Evolutionary conservation across 345 rosid species (phyloP), one percentile per base, ranked within the genome.

Genomic region (Arabis hirsuta): DNA sequence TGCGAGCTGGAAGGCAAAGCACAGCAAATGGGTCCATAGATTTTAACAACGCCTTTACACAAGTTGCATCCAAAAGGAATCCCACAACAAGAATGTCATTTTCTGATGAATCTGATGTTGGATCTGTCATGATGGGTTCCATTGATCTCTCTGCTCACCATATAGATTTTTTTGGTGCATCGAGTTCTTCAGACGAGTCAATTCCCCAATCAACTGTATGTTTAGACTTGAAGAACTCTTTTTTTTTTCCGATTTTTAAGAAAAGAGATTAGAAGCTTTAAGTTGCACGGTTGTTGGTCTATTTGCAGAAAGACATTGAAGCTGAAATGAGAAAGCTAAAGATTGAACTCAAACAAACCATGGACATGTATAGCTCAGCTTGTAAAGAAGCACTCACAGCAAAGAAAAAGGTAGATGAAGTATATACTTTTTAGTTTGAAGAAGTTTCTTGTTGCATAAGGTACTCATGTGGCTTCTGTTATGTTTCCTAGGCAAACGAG

Each of bases 331-430:
- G 82, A 76, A 89, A 85, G 73, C 77, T 91, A 62, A 87, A 82
- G 86, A 80, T 82, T 63, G 96, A 91, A 73, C 89, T 91, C 42
- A 89, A 81, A 76, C 97, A 88, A 82, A 91, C 97, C 27, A 87
- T 89, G 83, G 91, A 87, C 56, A 81, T 91, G 96, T 91, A 89
- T 47, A 85, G 90, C 81, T 74, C 82, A 71, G 96, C 96, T 80
- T 91, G 97, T 80, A 85, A 84, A 80, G 96, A 91, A 84, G 97
- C 97, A 68, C 81, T 91, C 31, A 69, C 84, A 0, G 92, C 91
- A 83, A 91, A 77, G 76, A 76, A 72, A 84, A 82, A 29, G 62
- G 53, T 62, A 11, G 29, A 27, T 27, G 29, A 27, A 27, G 29
- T 27, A 27, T 27, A 27, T 4, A 27, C 3, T 4, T 27, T 27